Evolutionary conservation across 768 basidiomycete species (phyloP).

Genomic region (Artomyces pyxidatus): DNA sequence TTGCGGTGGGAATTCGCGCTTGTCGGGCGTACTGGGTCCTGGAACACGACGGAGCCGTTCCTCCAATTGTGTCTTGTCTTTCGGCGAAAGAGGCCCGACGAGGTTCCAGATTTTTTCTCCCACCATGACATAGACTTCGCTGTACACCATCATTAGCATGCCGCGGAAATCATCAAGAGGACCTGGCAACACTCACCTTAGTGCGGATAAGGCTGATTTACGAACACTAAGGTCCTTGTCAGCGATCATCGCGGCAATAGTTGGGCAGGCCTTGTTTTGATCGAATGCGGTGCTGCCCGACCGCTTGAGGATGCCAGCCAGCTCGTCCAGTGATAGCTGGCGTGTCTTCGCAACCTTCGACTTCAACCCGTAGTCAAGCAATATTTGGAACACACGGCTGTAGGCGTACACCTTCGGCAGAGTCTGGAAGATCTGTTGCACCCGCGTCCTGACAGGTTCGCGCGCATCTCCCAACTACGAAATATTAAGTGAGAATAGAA

Average conservation of each 20-base stretch:
- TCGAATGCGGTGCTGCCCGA: slow-evolving; percentile 81
- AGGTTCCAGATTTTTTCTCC: slow-evolving; percentile 83
- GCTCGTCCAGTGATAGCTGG: slow-evolving; percentile 78
- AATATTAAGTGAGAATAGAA: background rate
- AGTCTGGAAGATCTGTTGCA: slow-evolving; percentile 77
- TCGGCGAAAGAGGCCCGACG: slow-evolving; percentile 67
- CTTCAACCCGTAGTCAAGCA: slow-evolving; percentile 83
- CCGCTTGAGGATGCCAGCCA: slow-evolving; percentile 67
- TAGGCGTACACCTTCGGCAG: slow-evolving; percentile 89
- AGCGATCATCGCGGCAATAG: slow-evolving; percentile 70
- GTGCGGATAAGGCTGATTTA: slow-evolving; percentile 73
- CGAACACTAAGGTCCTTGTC: slow-evolving; percentile 88
- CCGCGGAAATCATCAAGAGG: slow-evolving; percentile 4
- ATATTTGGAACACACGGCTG: slow-evolving; percentile 81
- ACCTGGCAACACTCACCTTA: slow-evolving; percentile 51
- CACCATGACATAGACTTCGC: slow-evolving; percentile 73
- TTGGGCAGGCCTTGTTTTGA: slow-evolving; percentile 69
- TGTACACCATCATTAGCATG: slow-evolving; percentile 21
- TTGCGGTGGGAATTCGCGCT: slow-evolving; percentile 24
- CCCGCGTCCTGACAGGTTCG: slow-evolving; percentile 70
- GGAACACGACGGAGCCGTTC: slow-evolving; percentile 80
- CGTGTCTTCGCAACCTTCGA: slow-evolving; percentile 90
- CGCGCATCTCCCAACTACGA: slow-evolving; percentile 93
- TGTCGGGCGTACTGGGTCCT: slow-evolving; percentile 47
- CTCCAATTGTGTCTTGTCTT: slow-evolving; percentile 90